phyloP scores from a whole-genome alignment of 1,284 basidiomycete genomes.

The Irpex lacteus region DNA sequence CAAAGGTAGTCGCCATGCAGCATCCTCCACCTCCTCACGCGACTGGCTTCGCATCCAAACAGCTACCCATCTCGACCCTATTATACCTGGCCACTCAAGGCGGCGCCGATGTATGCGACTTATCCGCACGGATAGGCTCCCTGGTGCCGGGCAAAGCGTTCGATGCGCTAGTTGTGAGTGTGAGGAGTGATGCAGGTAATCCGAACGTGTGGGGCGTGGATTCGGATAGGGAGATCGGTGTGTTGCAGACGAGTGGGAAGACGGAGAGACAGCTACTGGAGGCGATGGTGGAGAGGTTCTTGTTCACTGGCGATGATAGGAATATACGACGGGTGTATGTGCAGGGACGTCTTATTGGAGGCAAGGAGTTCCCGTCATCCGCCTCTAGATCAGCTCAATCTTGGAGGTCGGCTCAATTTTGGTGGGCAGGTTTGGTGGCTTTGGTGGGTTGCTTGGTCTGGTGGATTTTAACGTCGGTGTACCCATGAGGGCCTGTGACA shows the following conservation, averaged over 20 bases:
- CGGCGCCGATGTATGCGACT: slow-evolving; percentile 81
- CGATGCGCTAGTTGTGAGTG: slow-evolving; percentile 79
- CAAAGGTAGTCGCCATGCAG: slow-evolving; percentile 67
- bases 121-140: slow-evolving; percentile 74
- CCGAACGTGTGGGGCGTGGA: slow-evolving; percentile 60
- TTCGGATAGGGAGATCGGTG: slow-evolving; percentile 30
- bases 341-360: slow-evolving; percentile 77
- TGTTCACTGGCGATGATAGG: slow-evolving; percentile 86
- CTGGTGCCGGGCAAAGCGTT: slow-evolving; percentile 85
- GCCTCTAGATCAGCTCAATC: too few species aligned
- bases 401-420: too few species aligned
- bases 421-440: too few species aligned
- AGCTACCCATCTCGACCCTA: slow-evolving; percentile 74
- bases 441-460: too few species aligned
- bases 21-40: slow-evolving; percentile 12
- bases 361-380: slow-evolving; percentile 34
- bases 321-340: slow-evolving; percentile 88
- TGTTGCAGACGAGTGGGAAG: slow-evolving; percentile 16
- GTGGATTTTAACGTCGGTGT: too few species aligned
- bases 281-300: slow-evolving; percentile 64
- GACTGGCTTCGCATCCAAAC: slow-evolving; percentile 52
- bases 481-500: too few species aligned
- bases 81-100: slow-evolving; percentile 92
- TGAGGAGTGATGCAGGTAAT: slow-evolving; percentile 49
- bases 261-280: slow-evolving; percentile 36